Base-by-base conservation (phyloP, 352 stramenopile genomes). In the Phytophthora pseudosyringae region DNA sequence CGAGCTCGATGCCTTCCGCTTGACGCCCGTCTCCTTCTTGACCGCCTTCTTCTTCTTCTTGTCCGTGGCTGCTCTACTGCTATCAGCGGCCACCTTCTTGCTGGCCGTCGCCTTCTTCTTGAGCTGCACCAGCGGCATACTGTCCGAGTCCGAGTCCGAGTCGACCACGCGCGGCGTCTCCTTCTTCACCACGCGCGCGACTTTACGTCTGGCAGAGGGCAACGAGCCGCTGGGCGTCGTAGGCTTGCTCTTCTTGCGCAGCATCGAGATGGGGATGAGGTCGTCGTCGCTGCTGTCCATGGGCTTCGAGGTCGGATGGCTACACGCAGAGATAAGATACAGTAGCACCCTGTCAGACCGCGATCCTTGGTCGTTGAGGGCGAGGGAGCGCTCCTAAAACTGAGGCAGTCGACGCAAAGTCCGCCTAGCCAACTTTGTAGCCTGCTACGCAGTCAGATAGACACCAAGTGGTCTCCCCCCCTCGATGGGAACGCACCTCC, bases 201-300 rank as follows among this genome's bases (percentile, higher is more conserved):
- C 11, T 36, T 39, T 43, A 41, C 48, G 58, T 51, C 29, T 58
- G 38, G 40, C 26, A 18, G 28, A 67, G 31, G 53, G 33, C 21
- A 60, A 65, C 46, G 53, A 26, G 1, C 41, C 51, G 15, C 77
- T 64, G 11, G 64, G 33, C 2, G 59, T 66, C 11, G 62, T 32
- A 2, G 50, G 26, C 38, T 82, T 81, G 49, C 55, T 73, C 49
- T 86, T 88, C 65, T 80, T 86, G n/a, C 80, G 80, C 59, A 94
- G 69, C 67, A 83, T 63, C 47, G 85, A 62, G 59, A 94, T 92
- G 25, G 86, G 83, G 48, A 94, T 76, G 31, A 82, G 59, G 63
- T 94, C 86, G 59, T 94, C 86, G 55, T 94, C 86, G 58, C 82
- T 90, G 74, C 81, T 93, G 72, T 81, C 81, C 76, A 87, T 88